Percentiles rank a stretch among this genome's conserved stretches.
Evolutionary conservation across 441 rosid species (phyloP).

Genomic region (Croton setiger): DNA sequence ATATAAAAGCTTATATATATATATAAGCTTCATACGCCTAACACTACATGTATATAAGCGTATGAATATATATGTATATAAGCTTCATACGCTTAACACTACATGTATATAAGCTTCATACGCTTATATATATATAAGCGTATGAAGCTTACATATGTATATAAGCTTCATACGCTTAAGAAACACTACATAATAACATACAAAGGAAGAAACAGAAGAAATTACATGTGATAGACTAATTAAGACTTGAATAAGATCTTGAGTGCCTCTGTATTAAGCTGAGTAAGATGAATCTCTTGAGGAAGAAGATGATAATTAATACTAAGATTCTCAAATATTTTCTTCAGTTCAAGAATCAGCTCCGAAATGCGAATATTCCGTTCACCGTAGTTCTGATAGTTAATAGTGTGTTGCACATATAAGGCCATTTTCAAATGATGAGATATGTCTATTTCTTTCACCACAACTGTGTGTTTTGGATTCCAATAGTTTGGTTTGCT

Average conservation of each 20-base stretch:
- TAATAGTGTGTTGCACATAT: conserved; percentile 38
- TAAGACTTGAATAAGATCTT: not conserved
- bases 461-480: conserved; percentile 30
- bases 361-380: conserved; percentile 32
- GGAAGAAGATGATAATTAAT: conserved; percentile 41
- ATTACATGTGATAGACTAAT: too few relatives aligned
- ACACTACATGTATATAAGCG: too few relatives aligned
- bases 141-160: too few relatives aligned
- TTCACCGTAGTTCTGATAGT: conserved; percentile 40
- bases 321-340: conserved; percentile 32
- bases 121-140: too few relatives aligned
- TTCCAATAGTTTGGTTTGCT: conserved; percentile 39
- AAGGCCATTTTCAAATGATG: conserved; percentile 35
- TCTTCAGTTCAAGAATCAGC: conserved; percentile 39
- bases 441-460: conserved; percentile 40
- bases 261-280: not conserved
- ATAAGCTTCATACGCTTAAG: too few relatives aligned
- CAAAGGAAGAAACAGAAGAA: too few relatives aligned
- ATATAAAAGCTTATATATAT: too few relatives aligned
- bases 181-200: too few relatives aligned
- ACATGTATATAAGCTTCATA: too few relatives aligned
- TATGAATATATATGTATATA: too few relatives aligned
- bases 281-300: conserved; percentile 33
- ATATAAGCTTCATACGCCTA: too few relatives aligned
- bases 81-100: too few relatives aligned